These are phyloP conservation scores for Linanthus parryae DNA, from an alignment of 148 eudicot genomes.

Conservation along the genomic window DNA sequence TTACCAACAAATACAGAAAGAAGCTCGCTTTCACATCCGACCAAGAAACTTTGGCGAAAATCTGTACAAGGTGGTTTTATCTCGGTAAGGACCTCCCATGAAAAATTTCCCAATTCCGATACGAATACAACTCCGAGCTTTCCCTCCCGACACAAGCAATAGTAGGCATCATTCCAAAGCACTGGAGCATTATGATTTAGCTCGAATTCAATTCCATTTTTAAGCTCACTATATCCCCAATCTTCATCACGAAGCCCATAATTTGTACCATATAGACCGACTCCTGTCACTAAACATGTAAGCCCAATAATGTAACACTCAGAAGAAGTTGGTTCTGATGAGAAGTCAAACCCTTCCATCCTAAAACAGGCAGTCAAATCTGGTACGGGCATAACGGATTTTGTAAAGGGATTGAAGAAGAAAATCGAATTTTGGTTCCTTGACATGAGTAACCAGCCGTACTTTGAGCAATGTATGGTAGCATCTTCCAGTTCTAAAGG, in stretches of 20 bases:
- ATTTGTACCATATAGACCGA: background rate
- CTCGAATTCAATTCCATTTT: background rate
- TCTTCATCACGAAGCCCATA: background rate
- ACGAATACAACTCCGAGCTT: background rate
- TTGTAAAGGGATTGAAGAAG: background rate
- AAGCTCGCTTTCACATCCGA: background rate
- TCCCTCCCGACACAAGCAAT: background rate
- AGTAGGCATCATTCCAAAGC: background rate
- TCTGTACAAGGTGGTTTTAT: background rate
- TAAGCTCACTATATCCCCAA: background rate
- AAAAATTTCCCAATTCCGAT: background rate
- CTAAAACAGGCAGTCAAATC: background rate
- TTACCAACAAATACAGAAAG: background rate
- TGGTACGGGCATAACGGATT: background rate
- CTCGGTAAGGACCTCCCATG: background rate
- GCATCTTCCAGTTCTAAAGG: no score
- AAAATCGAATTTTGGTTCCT: background rate
- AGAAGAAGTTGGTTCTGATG: background rate
- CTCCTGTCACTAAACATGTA: background rate
- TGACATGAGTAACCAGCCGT: constrained; percentile 1
- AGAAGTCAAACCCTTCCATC: background rate
- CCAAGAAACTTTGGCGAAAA: background rate
- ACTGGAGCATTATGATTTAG: background rate
- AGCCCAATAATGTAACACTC: background rate
- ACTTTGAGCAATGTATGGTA: no score